Conservation (phyloP, 331 rosid species). For the Prunus yedoensis region DNA sequence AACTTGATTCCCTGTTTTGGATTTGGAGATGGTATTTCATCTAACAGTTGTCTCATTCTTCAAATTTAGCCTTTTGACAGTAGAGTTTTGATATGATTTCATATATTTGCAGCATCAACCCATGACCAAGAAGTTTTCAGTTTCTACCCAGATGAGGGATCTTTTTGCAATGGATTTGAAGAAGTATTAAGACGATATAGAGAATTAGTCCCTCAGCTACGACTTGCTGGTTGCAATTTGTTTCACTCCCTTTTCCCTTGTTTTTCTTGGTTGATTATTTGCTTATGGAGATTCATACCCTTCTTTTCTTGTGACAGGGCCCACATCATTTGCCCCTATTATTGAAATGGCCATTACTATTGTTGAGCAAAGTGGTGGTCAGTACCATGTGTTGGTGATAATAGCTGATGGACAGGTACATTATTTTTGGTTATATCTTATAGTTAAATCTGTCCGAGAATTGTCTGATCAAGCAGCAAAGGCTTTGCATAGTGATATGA, state of each 20-base stretch:
- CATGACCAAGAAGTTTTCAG: conserved; percentile 94
- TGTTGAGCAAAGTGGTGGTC: conserved; percentile 91
- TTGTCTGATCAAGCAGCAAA: neutral
- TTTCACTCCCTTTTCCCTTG: conserved; percentile 11
- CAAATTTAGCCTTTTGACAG: conserved; percentile 5
- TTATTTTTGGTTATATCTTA: neutral
- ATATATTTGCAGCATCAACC: conserved; percentile 70
- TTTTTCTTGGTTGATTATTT: conserved; percentile 1
- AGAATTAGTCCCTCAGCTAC: conserved; percentile 77
- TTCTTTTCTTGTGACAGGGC: conserved; percentile 53
- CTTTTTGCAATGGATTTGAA: conserved; percentile 81
- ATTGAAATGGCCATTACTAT: conserved; percentile 91
- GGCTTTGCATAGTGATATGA: neutral
- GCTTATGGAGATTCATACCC: conserved; percentile 22
- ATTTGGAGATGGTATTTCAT: conserved; percentile 85
- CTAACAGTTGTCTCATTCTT: conserved; percentile 4
- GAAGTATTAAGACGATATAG: conserved; percentile 75
- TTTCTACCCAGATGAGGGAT: conserved; percentile 66
- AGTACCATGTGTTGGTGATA: conserved; percentile 87
- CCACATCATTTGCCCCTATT: conserved; percentile 92
- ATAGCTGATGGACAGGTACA: conserved; percentile 94
- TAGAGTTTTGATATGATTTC: conserved; percentile 24
- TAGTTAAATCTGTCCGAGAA: neutral
- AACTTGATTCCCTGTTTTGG: conserved; percentile 92
- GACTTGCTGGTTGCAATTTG: conserved; percentile 68